Conservation (phyloP, 192 early-diverging fungal species). For the Coemansia sp. region DNA sequence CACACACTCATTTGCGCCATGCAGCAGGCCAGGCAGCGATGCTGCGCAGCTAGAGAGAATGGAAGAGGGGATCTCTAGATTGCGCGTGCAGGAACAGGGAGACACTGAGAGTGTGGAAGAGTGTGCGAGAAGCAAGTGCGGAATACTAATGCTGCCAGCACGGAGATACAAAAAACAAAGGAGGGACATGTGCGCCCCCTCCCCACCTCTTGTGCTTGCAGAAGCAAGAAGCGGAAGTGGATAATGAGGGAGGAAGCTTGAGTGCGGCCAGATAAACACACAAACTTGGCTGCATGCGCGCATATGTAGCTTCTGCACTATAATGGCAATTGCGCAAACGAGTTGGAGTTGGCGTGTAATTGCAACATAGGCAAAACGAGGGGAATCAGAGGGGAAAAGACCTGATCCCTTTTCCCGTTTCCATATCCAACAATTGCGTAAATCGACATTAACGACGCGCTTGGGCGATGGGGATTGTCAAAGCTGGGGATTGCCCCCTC, state of each 20-base stretch:
- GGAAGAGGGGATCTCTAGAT: not conserved
- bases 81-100: not conserved
- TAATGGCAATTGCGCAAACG: constrained; percentile 5
- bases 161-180: not conserved
- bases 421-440: constrained; percentile 9
- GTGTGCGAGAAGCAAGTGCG: not conserved
- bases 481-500: not conserved
- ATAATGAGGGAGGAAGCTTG: not conserved
- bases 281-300: not conserved
- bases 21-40: constrained; percentile 1
- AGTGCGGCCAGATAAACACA: not conserved
- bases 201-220: not conserved
- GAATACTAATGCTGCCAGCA: not conserved
- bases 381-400: not conserved
- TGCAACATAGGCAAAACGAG: not conserved
- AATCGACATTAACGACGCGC: not conserved
- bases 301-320: constrained; percentile 1
- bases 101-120: not conserved
- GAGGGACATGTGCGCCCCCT: not conserved
- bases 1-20: constrained; percentile 5
- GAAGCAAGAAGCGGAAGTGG: not conserved
- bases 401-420: not conserved
- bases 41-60: not conserved
- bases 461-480: not conserved
- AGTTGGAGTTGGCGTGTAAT: constrained; percentile 3